Evolutionary conservation across 2,329 filamentous ascomycete species (phyloP), one percentile per base, ranked within the genome.

Genomic region (Drechslera avenae): DNA sequence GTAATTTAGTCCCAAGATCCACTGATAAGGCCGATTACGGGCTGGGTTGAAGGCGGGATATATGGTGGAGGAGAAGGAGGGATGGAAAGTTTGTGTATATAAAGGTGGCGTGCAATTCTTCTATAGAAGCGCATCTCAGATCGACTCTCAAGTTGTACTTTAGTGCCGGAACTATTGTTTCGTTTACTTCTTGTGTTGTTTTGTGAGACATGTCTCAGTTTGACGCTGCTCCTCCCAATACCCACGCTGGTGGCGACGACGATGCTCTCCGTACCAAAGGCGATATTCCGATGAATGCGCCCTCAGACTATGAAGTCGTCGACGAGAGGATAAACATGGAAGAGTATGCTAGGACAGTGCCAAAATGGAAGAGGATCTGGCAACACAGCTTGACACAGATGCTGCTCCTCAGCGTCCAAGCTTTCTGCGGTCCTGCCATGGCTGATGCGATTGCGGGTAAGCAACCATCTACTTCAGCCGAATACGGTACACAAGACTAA

Each of bases 361-460:
- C 77, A 1, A 51, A 66, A 4, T 79, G 77, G 77, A 78, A 76
- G 54, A 71, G 75, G 3, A 55, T 79, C 4, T 76, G 75, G 66
- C 75, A 76, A 53, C 75, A 79, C 55, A 79, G 77, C 55, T 68
- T 80, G 56, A 79, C 77, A 4, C 77, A 80, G 62, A 79, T 80
- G 78, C 62, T 79, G 59, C 66, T 79, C 4, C 60, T 80, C 9
- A 79, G 76, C 33, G 62, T 79, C 8, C 78, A 80, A 56, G 75
- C 76, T 0, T 79, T 79, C 45, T 67, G 63, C 32, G 65, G 65
- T 39, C 65, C 65, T 40, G 65, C 65, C 2, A 68, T 68, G 65
- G 64, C 62, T 2, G 65, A 68, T 50, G 65, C 65, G n/a, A 68
- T 68, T 32, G 65, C 65, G 40, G 65, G 64, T 63, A 28, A 40